These are phyloP conservation scores for Drechslerella dactyloides DNA, from an alignment of 2,329 filamentous ascomycete species.

Conservation along the genomic window DNA sequence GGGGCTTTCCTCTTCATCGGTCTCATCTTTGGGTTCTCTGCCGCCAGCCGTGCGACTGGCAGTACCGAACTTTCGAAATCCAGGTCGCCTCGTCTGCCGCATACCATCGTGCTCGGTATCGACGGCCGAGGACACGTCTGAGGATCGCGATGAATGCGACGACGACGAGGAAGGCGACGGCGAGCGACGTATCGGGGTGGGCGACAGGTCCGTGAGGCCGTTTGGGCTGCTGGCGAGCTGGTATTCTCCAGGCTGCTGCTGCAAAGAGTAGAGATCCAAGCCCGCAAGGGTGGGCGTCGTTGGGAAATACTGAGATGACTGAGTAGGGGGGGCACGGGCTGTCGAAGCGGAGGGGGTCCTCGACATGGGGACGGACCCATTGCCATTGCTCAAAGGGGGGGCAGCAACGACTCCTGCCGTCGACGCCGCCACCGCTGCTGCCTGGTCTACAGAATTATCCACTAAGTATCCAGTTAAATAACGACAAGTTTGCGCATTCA, in stretches of 20 bases:
- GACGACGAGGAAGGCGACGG: slow-evolving; percentile 34
- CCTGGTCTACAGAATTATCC: slow-evolving; percentile 27
- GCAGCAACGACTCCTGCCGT: slow-evolving; percentile 2
- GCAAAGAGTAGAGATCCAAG: slow-evolving; percentile 16
- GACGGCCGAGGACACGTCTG: slow-evolving; percentile 28
- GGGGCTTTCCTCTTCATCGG: slow-evolving; percentile 50
- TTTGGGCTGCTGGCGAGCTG: slow-evolving; percentile 51
- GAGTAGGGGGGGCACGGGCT: slow-evolving; percentile 43
- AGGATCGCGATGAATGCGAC: slow-evolving; percentile 27
- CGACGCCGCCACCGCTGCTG: slow-evolving; percentile 9
- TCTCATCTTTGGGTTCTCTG: slow-evolving; percentile 26
- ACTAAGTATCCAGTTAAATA: slow-evolving; percentile 7
- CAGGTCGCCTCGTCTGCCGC: slow-evolving; percentile 29
- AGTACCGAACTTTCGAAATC: slow-evolving; percentile 36
- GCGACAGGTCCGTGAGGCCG: slow-evolving; percentile 47
- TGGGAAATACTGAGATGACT: slow-evolving; percentile 51
- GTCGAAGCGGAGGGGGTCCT: slow-evolving; percentile 41
- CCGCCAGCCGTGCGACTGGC: slow-evolving; percentile 19
- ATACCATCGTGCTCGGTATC: slow-evolving; percentile 31
- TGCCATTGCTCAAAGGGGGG: no score
- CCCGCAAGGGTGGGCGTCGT: slow-evolving; percentile 49
- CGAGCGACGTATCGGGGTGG: slow-evolving; percentile 35
- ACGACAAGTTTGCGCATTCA: slow-evolving; percentile 7
- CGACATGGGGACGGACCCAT: slow-evolving; percentile 31
- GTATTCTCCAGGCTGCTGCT: slow-evolving; percentile 41